Base-by-base conservation (phyloP, 2,329 filamentous ascomycete species). In the Periconia digitata region DNA sequence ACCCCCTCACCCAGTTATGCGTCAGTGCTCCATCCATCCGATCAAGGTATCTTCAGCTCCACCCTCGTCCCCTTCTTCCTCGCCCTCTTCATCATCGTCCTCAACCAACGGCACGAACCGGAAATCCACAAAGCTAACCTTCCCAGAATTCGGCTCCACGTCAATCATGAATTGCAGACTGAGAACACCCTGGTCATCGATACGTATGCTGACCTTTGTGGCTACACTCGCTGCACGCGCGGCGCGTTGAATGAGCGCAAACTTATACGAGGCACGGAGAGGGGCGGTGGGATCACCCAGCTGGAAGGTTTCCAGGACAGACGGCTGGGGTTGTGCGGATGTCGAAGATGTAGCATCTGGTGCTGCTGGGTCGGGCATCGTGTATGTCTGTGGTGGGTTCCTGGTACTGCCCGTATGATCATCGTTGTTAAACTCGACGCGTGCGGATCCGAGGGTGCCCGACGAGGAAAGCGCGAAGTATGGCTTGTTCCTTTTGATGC, bases 101-200 rank as follows among this genome's bases (percentile, higher is more conserved):
- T 82, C 80, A 46, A 85, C 76, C 48, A 86, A 85, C 15, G 90
- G 89, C 48, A 95, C 85, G 65, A 94, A 90, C 17, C 87, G 79
- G 69, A 92, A 95, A 69, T 94, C 89, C 20, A 94, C 79, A 72
- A 92, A 95, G 59, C 85, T 89, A 34, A 85, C 77, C 21, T 72
- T 72, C 20, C 82, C 80, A 32, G 27, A 32, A 32, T 3, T 15
- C 6, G 82, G 81, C 53, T 94, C 90, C 36, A 92, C 79, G 66
- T 96, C 90, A 15, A 99, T 86, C 87, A 99, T 94, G 63, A 97
- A 96, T 66, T 99, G 94, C 68, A 97, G 74, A 71, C 90, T 96
- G 55, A 99, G 72, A 23, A 99, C 92, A 0, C 94, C 92, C 67
- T 96, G 90, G 2, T 82, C 79, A 71, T 99, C 94, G 0, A 90